These are phyloP conservation scores for Corylus avellana DNA, from an alignment of 306 rosid genomes.

Conservation along the genomic window DNA sequence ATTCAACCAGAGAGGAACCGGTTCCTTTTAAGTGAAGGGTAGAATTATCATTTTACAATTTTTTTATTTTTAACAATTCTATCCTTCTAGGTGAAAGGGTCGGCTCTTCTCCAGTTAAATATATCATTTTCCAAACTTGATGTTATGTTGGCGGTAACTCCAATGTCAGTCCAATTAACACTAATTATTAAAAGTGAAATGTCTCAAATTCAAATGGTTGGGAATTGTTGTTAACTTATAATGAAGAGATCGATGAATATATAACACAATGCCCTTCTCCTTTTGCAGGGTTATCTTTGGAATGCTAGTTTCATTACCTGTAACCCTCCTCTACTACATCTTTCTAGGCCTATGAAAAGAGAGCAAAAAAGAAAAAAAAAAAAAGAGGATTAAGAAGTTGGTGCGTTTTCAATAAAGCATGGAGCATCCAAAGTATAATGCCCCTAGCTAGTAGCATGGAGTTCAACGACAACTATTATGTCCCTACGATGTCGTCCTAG, in stretches of 20 bases:
- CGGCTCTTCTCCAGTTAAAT: too few relatives aligned
- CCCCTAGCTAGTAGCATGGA: slow-evolving; percentile 8
- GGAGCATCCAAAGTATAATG: slow-evolving; percentile 23
- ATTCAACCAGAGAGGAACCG: too few relatives aligned
- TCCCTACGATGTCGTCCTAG: slow-evolving; percentile 20
- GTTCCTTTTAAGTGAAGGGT: too few relatives aligned
- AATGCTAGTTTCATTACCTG: slow-evolving; percentile 63
- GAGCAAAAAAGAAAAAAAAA: background rate
- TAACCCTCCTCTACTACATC: slow-evolving; percentile 63
- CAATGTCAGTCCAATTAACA: background rate
- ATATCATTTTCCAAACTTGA: background rate
- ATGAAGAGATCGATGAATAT: background rate
- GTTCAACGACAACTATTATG: slow-evolving; percentile 12
- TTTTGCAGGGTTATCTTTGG: slow-evolving; percentile 75
- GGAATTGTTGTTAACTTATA: background rate
- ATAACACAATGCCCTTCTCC: background rate
- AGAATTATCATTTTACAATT: too few relatives aligned
- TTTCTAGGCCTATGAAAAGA: slow-evolving; percentile 48
- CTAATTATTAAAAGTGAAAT: background rate
- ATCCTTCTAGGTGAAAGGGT: too few relatives aligned
- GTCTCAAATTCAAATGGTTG: background rate
- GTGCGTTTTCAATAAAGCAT: slow-evolving; percentile 18
- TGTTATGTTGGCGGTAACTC: background rate
- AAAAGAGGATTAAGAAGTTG: slow-evolving; percentile 1
- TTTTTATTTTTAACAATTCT: too few relatives aligned